These are phyloP conservation scores for Vitis cinerea DNA, from an alignment of 164 flowering plant species.

Conservation along the genomic window DNA sequence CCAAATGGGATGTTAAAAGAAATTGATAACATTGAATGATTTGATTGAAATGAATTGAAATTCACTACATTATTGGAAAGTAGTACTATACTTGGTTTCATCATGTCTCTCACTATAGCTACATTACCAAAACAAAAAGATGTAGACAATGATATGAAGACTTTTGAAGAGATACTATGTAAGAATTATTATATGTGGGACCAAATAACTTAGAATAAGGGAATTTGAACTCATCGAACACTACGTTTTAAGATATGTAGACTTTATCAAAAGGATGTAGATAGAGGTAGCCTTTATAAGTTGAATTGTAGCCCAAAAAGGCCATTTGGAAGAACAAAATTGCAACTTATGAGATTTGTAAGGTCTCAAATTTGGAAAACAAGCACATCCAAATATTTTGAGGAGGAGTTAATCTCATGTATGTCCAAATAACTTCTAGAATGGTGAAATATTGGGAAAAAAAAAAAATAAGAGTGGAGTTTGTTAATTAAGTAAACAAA, in stretches of 20 bases:
- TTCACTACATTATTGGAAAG: no score
- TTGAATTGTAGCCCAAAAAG: conserved; percentile 3
- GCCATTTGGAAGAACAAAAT: background rate
- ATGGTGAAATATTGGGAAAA: background rate
- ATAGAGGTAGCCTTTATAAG: conserved; percentile 4
- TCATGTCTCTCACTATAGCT: no score
- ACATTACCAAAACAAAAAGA: no score
- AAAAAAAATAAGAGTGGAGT: background rate
- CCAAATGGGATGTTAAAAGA: no score
- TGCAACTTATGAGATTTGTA: conserved; percentile 2
- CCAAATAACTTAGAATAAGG: background rate
- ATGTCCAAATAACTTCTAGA: background rate
- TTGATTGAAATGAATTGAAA: no score
- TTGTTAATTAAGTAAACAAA: conserved; percentile 7
- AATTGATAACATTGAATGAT: no score
- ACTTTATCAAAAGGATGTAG: background rate
- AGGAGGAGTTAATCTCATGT: background rate
- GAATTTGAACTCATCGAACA: conserved; percentile 1
- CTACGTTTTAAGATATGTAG: background rate
- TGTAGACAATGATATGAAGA: no score
- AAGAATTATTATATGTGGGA: no score
- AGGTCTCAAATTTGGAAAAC: background rate
- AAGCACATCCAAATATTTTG: background rate
- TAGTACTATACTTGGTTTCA: no score
- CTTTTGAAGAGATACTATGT: no score